A percentile compares a stretch with the other conserved stretches of the same genome.
These are phyloP conservation scores for Onygenales sp. DNA, from an alignment of 2,329 filamentous ascomycete genomes.

Conservation along the genomic window DNA sequence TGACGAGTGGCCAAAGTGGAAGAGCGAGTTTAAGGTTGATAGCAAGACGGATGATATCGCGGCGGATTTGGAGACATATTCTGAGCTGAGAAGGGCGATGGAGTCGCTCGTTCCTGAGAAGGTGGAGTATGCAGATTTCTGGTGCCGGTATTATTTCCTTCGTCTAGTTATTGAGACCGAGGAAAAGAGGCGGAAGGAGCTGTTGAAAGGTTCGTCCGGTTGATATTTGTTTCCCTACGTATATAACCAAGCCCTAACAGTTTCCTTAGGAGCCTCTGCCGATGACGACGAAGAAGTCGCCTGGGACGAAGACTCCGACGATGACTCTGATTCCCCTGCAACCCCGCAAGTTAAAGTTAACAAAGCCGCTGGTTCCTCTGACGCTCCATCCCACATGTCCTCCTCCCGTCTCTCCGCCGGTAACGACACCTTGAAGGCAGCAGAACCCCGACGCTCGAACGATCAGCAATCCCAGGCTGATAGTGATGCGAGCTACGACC, in stretches of 20 bases:
- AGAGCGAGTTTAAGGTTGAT: conserved; percentile 66
- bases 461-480: conserved; percentile 85
- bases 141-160: conserved; percentile 92
- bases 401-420: conserved; percentile 24
- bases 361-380: conserved; percentile 16
- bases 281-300: conserved; percentile 58
- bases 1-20: conserved; percentile 66
- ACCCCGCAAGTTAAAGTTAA: conserved; percentile 35
- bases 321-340: conserved; percentile 34
- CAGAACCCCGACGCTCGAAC: conserved; percentile 61
- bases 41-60: conserved; percentile 77
- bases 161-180: conserved; percentile 88
- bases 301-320: conserved; percentile 64
- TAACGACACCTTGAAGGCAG: conserved; percentile 48
- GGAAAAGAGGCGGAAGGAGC: conserved; percentile 76
- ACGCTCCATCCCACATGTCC: conserved; percentile 15
- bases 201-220: conserved; percentile 66
- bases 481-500: conserved; percentile 92
- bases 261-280: conserved; percentile 24
- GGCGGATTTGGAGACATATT: conserved; percentile 72
- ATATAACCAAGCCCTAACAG: neutral
- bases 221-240: neutral
- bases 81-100: conserved; percentile 79
- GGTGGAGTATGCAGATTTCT: conserved; percentile 84
- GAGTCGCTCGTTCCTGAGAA: conserved; percentile 89